These are phyloP conservation scores for Leishmania tropica DNA, from an alignment of 208 protist species.

Conservation along the genomic window DNA sequence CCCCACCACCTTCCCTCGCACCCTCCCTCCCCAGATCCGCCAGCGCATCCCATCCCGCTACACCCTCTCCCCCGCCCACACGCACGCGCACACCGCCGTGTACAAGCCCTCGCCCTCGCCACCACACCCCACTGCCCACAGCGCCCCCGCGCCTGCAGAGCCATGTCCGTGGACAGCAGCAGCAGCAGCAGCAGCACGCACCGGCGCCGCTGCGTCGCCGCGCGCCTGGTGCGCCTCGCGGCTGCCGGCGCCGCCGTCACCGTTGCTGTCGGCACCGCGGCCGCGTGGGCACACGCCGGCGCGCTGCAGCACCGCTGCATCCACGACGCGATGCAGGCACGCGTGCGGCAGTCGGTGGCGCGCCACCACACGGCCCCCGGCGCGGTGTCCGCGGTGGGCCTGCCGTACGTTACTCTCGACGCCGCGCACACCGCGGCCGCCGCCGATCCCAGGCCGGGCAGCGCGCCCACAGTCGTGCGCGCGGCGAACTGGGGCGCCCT, in stretches of 20 bases:
- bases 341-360: neutral
- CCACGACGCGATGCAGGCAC: slow-evolving; percentile 32
- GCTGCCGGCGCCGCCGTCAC: neutral
- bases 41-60: too few species aligned
- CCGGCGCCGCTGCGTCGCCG: slow-evolving; percentile 2
- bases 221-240: slow-evolving; percentile 16
- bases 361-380: neutral
- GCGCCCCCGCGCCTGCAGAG: neutral
- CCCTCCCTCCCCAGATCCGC: too few species aligned
- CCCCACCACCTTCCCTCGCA: too few species aligned
- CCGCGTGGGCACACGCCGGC: slow-evolving; percentile 4
- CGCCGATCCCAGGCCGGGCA: slow-evolving; percentile 17
- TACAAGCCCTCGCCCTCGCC: too few species aligned
- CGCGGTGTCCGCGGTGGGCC: slow-evolving; percentile 1
- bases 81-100: too few species aligned
- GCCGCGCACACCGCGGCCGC: too few species aligned
- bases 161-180: too few species aligned
- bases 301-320: slow-evolving; percentile 18
- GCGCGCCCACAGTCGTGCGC: slow-evolving; percentile 13
- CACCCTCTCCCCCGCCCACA: too few species aligned
- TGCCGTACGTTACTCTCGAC: slow-evolving; percentile 9
- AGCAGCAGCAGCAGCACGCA: slow-evolving; percentile 16
- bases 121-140: too few species aligned
- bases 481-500: slow-evolving; percentile 27
- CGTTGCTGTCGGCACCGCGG: neutral